Percentiles rank a stretch among this genome's conserved stretches.
These are phyloP conservation scores for Sporothrix curviconia DNA, from an alignment of 2,329 filamentous ascomycete species.

Conservation along the genomic window DNA sequence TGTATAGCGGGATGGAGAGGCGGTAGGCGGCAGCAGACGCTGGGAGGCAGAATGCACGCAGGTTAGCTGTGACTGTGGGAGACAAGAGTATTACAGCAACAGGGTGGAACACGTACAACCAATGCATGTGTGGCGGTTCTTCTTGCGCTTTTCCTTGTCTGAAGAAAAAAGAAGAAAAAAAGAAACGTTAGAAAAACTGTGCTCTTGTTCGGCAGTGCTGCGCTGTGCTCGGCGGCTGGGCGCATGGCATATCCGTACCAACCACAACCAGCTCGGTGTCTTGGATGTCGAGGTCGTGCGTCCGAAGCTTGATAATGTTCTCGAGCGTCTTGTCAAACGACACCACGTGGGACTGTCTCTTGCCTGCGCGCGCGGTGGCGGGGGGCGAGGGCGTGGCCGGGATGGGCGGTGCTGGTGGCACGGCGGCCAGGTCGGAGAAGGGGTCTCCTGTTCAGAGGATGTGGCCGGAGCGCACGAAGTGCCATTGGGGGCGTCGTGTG, in stretches of 20 bases:
- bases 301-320: conserved; percentile 20
- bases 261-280: conserved; percentile 16
- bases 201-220: too few species aligned
- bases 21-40: conserved; percentile 6
- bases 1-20: conserved; percentile 62
- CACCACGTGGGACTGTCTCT: conserved; percentile 17
- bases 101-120: too few species aligned
- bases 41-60: background rate
- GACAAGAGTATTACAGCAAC: background rate
- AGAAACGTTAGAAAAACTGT: background rate
- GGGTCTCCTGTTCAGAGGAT: background rate
- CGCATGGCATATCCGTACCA: conserved; percentile 7
- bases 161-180: background rate
- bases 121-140: conserved; percentile 19
- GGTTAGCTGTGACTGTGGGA: background rate
- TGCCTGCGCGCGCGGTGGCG: background rate
- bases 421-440: background rate
- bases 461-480: background rate
- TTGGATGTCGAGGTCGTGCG: conserved; percentile 20
- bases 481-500: background rate
- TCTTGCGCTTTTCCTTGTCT: conserved; percentile 21
- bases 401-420: background rate
- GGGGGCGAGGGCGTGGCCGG: conserved; percentile 1
- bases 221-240: background rate
- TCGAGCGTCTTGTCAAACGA: conserved; percentile 22